Evolutionary conservation across 192 early-diverging fungal genomes (phyloP), one percentile per base, ranked within the genome.

Genomic region (Martensiomyces pterosporus): DNA sequence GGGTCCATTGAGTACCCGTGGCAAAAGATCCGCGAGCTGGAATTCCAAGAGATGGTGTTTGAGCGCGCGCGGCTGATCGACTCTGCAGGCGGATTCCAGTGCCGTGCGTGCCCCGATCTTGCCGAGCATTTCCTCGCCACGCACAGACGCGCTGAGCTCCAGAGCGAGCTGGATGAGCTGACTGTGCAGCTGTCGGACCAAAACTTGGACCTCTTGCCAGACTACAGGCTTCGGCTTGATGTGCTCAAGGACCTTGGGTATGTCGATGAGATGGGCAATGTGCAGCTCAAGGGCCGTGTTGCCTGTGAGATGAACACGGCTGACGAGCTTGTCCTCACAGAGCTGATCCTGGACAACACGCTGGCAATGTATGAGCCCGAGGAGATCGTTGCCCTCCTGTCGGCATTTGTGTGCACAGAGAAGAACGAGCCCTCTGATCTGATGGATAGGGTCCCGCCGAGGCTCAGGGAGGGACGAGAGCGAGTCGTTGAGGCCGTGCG

Each of bases 291-390:
- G 74, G 96, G 96, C 16, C 82, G 89, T 3, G 91, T 99, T 0
- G 96, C 93, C 0, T 97, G 94, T 67, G 93, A 96, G 78, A 94
- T 99, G 65, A 97, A 96, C 70, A 87, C 93, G 13, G 92, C 89
- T 2, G 94, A 99, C 58, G 94, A 92, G 60, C 75, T 99, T 34
- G 78, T 97, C 12, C 74, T 99, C 16, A 97, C 96, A 0, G 94
- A 99, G 58, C 75, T 99, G 22, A 87, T 99, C 19, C 71, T 99
- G 24, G 87, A 96, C 62, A 99, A 99, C 64, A 82, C 90, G 43
- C 75, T 97, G 24, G 86, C 84, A 0, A 84, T 89, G 43, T 93
- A 82, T 43, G 90, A 93, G 45, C 91, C 91, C 0, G 90, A 85
- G 13, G 96, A 99, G 60, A 89, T 92, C 33, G 94, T 93, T 3